phyloP scores from a whole-genome alignment of 2,329 filamentous ascomycete genomes.

The Chaetomium olivaceum region DNA sequence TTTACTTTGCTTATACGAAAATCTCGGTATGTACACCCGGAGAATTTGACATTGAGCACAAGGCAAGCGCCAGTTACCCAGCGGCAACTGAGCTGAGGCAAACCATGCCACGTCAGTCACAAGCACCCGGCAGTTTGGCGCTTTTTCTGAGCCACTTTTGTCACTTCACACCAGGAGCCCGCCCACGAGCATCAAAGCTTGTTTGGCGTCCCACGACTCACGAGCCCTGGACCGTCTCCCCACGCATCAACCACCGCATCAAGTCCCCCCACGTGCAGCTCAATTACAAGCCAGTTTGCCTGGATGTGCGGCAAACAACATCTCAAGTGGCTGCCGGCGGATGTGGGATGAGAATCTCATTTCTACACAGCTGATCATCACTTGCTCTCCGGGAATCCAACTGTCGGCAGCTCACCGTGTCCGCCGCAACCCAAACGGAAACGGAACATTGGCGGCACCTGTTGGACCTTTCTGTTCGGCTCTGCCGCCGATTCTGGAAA shows the following conservation, averaged over 20 bases:
- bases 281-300: not conserved
- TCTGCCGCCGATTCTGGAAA: not conserved
- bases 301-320: not conserved
- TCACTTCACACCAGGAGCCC: not conserved
- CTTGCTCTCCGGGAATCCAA: conserved; percentile 12
- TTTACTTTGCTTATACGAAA: too few relatives aligned
- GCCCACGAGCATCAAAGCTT: not conserved
- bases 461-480: not conserved
- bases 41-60: not conserved
- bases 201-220: not conserved
- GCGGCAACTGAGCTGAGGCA: not conserved
- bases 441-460: not conserved
- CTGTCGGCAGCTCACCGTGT: conserved; percentile 7
- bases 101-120: not conserved
- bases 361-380: conserved; percentile 9
- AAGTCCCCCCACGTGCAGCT: not conserved
- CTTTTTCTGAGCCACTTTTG: not conserved
- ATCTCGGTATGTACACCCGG: not conserved
- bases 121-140: not conserved
- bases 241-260: not conserved
- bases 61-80: not conserved
- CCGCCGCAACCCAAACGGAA: not conserved
- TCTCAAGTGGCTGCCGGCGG: not conserved
- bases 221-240: not conserved
- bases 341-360: not conserved